A percentile compares a stretch with the other conserved stretches of the same genome.
Evolutionary conservation across 148 eudicot genomes (phyloP).

Genomic region (Vaccinium corymbosum): DNA sequence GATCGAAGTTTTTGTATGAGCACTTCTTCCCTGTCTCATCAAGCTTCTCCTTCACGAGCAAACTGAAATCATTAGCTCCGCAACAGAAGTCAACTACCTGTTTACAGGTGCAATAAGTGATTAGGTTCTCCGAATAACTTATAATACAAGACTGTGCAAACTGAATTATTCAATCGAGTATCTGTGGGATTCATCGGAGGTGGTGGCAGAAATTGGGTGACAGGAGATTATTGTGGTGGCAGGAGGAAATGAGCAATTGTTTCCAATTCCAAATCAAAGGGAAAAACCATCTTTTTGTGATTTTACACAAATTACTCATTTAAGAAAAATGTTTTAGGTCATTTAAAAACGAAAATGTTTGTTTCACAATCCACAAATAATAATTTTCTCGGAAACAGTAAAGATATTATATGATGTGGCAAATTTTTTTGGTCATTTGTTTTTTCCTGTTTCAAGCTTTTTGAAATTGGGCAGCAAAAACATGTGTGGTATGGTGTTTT

Average conservation of each 20-base stretch:
- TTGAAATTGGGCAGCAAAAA: neutral
- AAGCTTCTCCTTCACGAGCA: constrained; percentile 71
- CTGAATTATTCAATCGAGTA: too few relatives aligned
- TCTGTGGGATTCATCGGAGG: neutral
- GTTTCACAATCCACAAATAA: neutral
- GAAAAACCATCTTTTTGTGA: neutral
- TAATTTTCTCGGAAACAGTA: too few relatives aligned
- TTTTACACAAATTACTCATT: neutral
- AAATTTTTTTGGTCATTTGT: too few relatives aligned
- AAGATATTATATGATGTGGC: too few relatives aligned
- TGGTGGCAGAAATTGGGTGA: neutral
- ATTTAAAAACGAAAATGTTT: neutral
- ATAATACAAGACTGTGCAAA: neutral
- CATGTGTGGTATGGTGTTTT: neutral
- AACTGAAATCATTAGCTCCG: constrained; percentile 91
- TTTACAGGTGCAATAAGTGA: constrained; percentile 20
- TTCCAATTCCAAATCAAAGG: neutral
- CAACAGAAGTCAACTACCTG: constrained; percentile 98
- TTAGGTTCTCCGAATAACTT: constrained; percentile 11
- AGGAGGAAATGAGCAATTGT: neutral
- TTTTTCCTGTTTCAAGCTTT: too few relatives aligned
- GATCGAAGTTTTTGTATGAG: constrained; percentile 67
- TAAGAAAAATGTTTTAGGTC: neutral
- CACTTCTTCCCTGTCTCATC: constrained; percentile 72
- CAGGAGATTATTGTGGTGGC: neutral